These are phyloP conservation scores for Chlorella sp. DNA, from an alignment of 139 green algal genomes.

Conservation along the genomic window DNA sequence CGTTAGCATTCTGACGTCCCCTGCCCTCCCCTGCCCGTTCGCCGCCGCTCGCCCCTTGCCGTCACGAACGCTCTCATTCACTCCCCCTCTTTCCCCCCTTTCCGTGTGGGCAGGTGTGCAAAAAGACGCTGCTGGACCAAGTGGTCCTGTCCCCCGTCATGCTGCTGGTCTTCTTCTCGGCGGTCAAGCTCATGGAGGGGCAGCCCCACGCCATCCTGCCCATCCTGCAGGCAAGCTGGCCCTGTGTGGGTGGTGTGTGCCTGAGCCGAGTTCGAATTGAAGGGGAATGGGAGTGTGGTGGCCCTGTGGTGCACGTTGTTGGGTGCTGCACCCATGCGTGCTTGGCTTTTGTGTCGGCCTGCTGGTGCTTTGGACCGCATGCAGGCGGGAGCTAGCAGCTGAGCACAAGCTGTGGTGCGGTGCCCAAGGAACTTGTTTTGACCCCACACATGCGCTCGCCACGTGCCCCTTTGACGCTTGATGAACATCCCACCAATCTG, in stretches of 20 bases:
- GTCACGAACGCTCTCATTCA: neutral
- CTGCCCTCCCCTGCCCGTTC: neutral
- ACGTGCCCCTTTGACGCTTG: neutral
- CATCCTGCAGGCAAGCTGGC: slow-evolving; percentile 19
- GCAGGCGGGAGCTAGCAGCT: neutral
- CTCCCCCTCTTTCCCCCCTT: neutral
- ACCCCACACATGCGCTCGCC: too few species aligned
- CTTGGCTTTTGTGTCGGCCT: neutral
- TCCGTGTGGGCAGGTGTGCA: neutral
- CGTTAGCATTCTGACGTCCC: too few species aligned
- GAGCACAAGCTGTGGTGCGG: neutral
- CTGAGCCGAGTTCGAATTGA: neutral
- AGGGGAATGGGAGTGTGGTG: neutral
- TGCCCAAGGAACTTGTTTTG: too few species aligned
- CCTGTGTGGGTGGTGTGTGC: neutral
- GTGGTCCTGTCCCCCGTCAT: neutral
- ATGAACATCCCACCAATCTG: neutral
- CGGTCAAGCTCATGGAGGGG: slow-evolving; percentile 29
- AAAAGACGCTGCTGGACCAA: slow-evolving; percentile 33
- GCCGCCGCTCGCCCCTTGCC: neutral
- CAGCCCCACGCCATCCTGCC: slow-evolving; percentile 13
- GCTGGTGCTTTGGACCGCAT: neutral
- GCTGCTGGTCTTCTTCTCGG: slow-evolving; percentile 6
- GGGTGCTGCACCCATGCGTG: neutral
- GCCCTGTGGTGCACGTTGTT: neutral